Evolutionary conservation across 2,329 filamentous ascomycete species (phyloP), one percentile per base, ranked within the genome.

Genomic region (Microascus cirrosus): DNA sequence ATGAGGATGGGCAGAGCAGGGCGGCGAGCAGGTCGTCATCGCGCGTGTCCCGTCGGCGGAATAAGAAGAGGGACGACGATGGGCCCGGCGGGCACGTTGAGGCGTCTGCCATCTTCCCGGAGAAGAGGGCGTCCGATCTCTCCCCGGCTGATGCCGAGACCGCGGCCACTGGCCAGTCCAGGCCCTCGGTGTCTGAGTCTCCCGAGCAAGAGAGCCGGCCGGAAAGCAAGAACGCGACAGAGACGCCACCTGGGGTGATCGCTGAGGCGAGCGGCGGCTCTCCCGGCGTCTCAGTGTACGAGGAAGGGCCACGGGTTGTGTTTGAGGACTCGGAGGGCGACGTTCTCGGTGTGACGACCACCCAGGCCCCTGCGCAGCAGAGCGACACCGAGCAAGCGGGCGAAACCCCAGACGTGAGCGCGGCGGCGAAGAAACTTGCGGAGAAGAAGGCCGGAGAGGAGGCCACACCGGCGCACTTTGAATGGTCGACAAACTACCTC

Each of bases 301-400:
- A 92, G 62, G 91, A 96, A 71, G 91, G 92, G 1, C 70, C 85
- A 57, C 72, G 95, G 24, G 80, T 94, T 45, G 74, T 96, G 7
- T 83, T 95, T 58, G 93, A 97, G 70, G 88, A 95, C 64, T 77
- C 85, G 61, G 87, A 96, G 59, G 93, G 93, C 8, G 92, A 96
- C 58, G 92, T 96, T 2, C 69, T 96, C 6, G 82, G 82, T 20
- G 82, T 89, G 0, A 78, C 85, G 62, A 71, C 81, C 50, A 77
- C 69, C 12, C 67, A 70, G 10, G 58, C 57, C 2, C 63, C 63
- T 32, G 58, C 64, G 11, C n/a, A 95, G 64, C 77, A 95, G 64
- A 77, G 85, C 61, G 87, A 95, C 59, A 92, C 92, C 7, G 92
- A 96, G 58, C 91, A 96, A 2, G 69, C 96, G 7, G 82, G 82